Evolutionary conservation across 768 basidiomycete species (phyloP).

Genomic region (Xanthoconium stramineum): DNA sequence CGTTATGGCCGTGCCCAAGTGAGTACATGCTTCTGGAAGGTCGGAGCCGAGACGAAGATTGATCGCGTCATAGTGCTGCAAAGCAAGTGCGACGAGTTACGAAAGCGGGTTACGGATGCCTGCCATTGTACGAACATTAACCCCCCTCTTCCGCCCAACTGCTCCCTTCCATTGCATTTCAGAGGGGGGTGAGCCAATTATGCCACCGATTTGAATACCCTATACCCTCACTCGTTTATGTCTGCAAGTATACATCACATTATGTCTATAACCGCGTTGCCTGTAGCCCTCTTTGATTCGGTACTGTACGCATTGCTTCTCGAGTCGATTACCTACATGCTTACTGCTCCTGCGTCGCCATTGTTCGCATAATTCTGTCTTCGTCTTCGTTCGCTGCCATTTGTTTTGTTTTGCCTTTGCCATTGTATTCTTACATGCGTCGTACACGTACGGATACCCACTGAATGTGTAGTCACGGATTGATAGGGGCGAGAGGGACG

Average conservation of each 20-base stretch:
- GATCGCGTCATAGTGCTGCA: conserved; percentile 39
- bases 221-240: conserved; percentile 27
- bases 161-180: conserved; percentile 35
- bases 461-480: conserved; percentile 9
- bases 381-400: conserved; percentile 7
- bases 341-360: conserved; percentile 6
- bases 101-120: conserved; percentile 47
- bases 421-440: conserved; percentile 15
- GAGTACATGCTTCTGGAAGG: conserved; percentile 19
- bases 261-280: conserved; percentile 28
- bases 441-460: conserved; percentile 19
- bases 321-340: conserved; percentile 3
- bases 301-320: conserved; percentile 24
- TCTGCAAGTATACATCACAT: conserved; percentile 27
- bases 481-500: conserved; percentile 23
- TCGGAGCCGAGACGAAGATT: conserved; percentile 10
- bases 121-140: conserved; percentile 42
- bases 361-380: conserved; percentile 12
- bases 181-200: conserved; percentile 22
- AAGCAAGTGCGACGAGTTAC: conserved; percentile 46
- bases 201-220: conserved; percentile 12
- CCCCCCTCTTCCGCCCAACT: conserved; percentile 39
- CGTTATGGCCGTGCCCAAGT: conserved; percentile 64
- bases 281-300: conserved; percentile 25
- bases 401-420: background rate